Base-by-base conservation (phyloP, 2,329 filamentous ascomycete species). In the Aspergillus arachidicola region DNA sequence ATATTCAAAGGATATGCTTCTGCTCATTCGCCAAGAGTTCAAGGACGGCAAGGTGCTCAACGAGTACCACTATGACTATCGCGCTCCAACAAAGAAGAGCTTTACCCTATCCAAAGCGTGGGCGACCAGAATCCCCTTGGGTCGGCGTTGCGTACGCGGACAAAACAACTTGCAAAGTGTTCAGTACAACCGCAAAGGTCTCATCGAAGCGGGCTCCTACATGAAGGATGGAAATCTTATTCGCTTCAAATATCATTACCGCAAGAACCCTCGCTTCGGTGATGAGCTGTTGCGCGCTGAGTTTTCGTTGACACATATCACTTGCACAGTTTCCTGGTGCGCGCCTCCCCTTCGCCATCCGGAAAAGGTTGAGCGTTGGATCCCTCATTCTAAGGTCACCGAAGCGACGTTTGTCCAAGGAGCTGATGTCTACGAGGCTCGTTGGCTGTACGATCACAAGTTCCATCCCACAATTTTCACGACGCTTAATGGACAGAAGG, bases 281-380 rank as follows among this genome's bases (percentile, higher is more conserved):
- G 84, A 85, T 68, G 84, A 86, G 62, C 76, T 87, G n/a, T 77
- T 87, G 3, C 79, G 84, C 55, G 85, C 83, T 0, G 85, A 86
- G 64, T 86, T 84, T 64, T 79, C 81, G 0, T 76, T 86, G 58
- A 79, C 82, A 4, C 83, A 86, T 68, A 82, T 86, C 65, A 84
- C 79, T 46, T 83, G 81, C 66, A 85, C 82, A 16, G 83, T 86
- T 2, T 82, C 82, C 28, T 86, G 84, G 84, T 84, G 81, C 67
- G 82, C 82, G 34, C 82, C 84, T 60, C 83, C 83, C 4, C 77
- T 80, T 43, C 79, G 79, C 21, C 81, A 82, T 66, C 79, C 81
- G 3, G 81, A 85, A 65, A 84, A 83, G 70, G 76, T 82, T 61
- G 82, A 86, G 55, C 78, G 80, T 56, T 86, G 84, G 83, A 85